Percentiles rank a stretch among this genome's conserved stretches.
phyloP scores from a whole-genome alignment of 805 yeast species.

The Saccharomycopsis sp. region DNA sequence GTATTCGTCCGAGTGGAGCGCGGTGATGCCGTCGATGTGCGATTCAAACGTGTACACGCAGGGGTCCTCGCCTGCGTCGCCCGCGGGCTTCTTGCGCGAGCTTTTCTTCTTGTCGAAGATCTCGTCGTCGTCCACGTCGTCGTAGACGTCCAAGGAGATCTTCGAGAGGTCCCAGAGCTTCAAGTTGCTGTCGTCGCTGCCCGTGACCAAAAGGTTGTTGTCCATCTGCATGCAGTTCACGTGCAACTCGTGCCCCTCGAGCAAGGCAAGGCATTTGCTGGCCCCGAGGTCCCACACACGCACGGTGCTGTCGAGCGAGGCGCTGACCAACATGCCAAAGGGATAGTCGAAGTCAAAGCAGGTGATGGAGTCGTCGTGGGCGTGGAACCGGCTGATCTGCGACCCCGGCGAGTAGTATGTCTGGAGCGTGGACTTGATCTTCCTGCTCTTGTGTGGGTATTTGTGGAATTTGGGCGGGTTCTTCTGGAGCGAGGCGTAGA shows the following conservation, averaged over 20 bases:
- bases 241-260: conserved; percentile 32
- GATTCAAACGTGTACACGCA: conserved; percentile 49
- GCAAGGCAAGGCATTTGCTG: conserved; percentile 17
- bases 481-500: conserved; percentile 38
- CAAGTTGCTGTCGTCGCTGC: conserved; percentile 57
- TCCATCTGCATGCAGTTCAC: conserved; percentile 57
- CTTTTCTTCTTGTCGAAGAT: background rate
- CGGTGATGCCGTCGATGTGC: conserved; percentile 62
- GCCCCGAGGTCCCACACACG: conserved; percentile 77
- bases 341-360: conserved; percentile 67
- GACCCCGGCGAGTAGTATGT: conserved; percentile 58
- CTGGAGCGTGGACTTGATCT: conserved; percentile 56
- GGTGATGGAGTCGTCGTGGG: conserved; percentile 48
- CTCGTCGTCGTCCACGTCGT: conserved; percentile 3
- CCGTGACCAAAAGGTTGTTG: conserved; percentile 42
- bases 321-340: conserved; percentile 69
- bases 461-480: conserved; percentile 26
- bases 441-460: conserved; percentile 32
- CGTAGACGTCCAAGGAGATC: conserved; percentile 23
- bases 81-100: background rate
- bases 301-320: conserved; percentile 70
- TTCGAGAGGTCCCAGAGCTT: conserved; percentile 51
- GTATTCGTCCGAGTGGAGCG: conserved; percentile 46
- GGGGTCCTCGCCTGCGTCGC: conserved; percentile 23
- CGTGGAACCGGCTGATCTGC: conserved; percentile 40